Conservation (phyloP, 2,329 filamentous ascomycete species). For the Nemania sp. region DNA sequence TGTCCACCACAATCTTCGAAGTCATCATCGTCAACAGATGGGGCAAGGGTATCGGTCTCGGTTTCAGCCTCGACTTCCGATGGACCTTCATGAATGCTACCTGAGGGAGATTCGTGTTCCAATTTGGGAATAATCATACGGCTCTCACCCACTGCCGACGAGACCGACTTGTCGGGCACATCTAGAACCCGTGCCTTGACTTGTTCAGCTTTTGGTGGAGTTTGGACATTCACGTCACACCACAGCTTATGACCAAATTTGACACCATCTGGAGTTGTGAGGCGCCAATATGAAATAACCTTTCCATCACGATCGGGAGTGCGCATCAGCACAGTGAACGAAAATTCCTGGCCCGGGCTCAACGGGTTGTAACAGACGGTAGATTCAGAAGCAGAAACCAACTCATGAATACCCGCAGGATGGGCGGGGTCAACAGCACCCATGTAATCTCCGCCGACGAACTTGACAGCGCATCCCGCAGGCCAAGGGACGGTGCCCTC, state of each 20-base stretch:
- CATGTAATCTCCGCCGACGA: slow-evolving; percentile 95
- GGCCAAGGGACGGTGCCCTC: slow-evolving; percentile 82
- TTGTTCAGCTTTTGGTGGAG: slow-evolving; percentile 42
- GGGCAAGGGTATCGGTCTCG: slow-evolving; percentile 43
- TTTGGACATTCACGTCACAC: slow-evolving; percentile 82
- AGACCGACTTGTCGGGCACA: slow-evolving; percentile 23
- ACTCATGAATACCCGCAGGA: slow-evolving; percentile 76
- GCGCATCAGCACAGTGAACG: slow-evolving; percentile 85
- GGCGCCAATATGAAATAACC: slow-evolving; percentile 93
- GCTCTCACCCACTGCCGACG: slow-evolving; percentile 48
- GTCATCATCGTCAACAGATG: slow-evolving; percentile 51
- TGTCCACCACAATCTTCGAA: slow-evolving; percentile 58
- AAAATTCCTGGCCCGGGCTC: slow-evolving; percentile 71
- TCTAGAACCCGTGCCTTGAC: neutral
- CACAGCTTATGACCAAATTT: slow-evolving; percentile 93
- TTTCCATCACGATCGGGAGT: slow-evolving; percentile 77
- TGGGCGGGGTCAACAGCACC: slow-evolving; percentile 82
- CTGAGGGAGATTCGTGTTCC: slow-evolving; percentile 86
- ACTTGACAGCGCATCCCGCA: slow-evolving; percentile 85
- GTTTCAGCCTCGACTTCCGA: slow-evolving; percentile 57
- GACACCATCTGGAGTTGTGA: slow-evolving; percentile 78
- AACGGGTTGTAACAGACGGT: slow-evolving; percentile 73
- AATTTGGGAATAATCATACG: slow-evolving; percentile 97
- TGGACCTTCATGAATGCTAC: slow-evolving; percentile 74
- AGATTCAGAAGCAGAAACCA: slow-evolving; percentile 80